Percentiles rank a stretch among this genome's conserved stretches.
Conservation (phyloP, 2,329 filamentous ascomycete species). For the Claviceps sp. region DNA sequence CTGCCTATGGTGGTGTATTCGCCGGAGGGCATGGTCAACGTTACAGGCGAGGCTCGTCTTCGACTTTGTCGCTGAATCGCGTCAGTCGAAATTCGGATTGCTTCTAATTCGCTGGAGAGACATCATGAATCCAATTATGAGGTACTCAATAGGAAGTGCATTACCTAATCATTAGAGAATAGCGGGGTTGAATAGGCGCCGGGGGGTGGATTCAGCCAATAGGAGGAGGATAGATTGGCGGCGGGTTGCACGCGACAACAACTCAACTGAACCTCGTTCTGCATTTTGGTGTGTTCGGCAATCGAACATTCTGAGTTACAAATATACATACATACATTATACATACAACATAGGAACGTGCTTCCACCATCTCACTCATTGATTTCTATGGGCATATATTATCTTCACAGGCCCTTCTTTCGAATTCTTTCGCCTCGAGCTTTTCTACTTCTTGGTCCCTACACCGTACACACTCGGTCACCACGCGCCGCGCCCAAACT, state of each 20-base stretch:
- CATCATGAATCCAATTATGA: too few species aligned
- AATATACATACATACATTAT: neutral
- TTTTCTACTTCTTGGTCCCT: neutral
- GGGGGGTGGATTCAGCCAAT: neutral
- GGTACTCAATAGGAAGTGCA: neutral
- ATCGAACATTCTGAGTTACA: neutral
- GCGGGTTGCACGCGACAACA: neutral
- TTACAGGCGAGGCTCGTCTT: too few species aligned
- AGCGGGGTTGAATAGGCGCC: neutral
- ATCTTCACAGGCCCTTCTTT: neutral
- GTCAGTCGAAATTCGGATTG: too few species aligned
- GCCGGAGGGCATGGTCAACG: constrained; percentile 48
- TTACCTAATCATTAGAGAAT: neutral
- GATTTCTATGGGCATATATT: neutral
- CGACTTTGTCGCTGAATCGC: too few species aligned
- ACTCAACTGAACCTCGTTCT: neutral
- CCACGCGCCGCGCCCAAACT: neutral
- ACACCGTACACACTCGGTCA: neutral
- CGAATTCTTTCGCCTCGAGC: neutral
- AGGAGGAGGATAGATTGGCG: too few species aligned
- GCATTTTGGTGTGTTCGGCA: too few species aligned
- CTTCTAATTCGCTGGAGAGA: neutral
- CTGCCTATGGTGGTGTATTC: constrained; percentile 56
- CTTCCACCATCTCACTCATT: neutral
- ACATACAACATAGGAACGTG: too few species aligned